Conservation (phyloP, 768 basidiomycete genomes). For the Lactarius hatsudake region DNA sequence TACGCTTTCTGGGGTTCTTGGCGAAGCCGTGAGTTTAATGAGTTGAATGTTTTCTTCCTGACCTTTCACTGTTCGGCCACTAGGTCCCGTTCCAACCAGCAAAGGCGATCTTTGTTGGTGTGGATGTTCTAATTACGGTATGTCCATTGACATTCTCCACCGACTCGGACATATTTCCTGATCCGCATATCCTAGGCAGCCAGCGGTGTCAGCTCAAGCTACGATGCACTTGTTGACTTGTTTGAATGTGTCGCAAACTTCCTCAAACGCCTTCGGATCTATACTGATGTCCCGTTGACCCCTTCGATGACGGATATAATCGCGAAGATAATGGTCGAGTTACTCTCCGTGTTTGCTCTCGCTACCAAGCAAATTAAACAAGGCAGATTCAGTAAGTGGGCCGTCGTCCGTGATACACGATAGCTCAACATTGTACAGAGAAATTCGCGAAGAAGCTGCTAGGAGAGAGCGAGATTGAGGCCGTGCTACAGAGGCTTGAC, state of each 20-base stretch:
- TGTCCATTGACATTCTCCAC: not conserved
- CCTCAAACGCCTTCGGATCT: constrained; percentile 7
- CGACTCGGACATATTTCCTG: too few species aligned
- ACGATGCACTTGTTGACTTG: constrained; percentile 1
- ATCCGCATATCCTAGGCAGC: not conserved
- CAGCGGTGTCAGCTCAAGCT: not conserved
- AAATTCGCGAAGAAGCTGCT: constrained; percentile 5
- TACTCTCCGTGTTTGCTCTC: not conserved
- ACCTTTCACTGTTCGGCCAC: not conserved
- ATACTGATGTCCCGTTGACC: not conserved
- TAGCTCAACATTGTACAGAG: not conserved
- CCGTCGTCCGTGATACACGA: too few species aligned
- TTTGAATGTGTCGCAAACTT: constrained; percentile 7
- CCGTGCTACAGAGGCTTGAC: not conserved
- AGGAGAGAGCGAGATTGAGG: constrained; percentile 10
- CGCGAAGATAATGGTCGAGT: constrained; percentile 2
- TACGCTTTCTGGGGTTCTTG: not conserved
- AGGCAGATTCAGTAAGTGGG: constrained; percentile 3
- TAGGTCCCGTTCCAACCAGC: not conserved
- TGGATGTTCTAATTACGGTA: not conserved
- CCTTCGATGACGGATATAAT: not conserved
- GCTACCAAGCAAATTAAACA: constrained; percentile 11
- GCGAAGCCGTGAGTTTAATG: not conserved
- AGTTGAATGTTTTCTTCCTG: not conserved
- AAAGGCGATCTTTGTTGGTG: not conserved